Conservation (phyloP, 2,329 filamentous ascomycete species). For the Plectosphaerella sp. region DNA sequence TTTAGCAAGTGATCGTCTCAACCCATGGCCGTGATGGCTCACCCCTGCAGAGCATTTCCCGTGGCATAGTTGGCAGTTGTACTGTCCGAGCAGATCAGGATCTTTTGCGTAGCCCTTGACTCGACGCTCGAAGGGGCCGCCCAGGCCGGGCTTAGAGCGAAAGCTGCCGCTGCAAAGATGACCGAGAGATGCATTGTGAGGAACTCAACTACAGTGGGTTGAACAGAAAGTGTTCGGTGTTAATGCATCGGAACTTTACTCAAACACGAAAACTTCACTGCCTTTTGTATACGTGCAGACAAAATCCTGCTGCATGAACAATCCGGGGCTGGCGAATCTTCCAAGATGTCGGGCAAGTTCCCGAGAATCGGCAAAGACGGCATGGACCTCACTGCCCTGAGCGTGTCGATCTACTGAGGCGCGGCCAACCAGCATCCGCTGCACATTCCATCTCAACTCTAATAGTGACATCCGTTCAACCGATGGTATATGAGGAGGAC, state of each 20-base stretch:
- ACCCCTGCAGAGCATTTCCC: not conserved
- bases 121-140: not conserved
- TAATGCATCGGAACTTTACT: too few species aligned
- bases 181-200: not conserved
- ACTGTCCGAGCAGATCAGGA: slow-evolving; percentile 2
- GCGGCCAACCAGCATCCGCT: not conserved
- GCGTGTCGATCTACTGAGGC: not conserved
- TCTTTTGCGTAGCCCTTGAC: not conserved
- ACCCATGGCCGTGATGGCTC: not conserved
- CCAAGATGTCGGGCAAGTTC: too few species aligned
- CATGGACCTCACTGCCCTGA: not conserved
- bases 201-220: too few species aligned
- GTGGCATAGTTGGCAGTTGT: slow-evolving; percentile 1
- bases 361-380: not conserved
- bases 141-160: not conserved
- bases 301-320: too few species aligned
- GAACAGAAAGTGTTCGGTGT: too few species aligned
- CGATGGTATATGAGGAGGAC: not conserved
- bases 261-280: too few species aligned
- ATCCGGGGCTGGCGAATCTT: not conserved
- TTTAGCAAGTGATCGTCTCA: not conserved
- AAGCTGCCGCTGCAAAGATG: not conserved
- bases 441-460: not conserved
- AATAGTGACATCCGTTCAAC: not conserved
- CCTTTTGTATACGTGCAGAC: too few species aligned